Conservation (phyloP, 2,329 filamentous ascomycete species). For the Penicillium sp. region DNA sequence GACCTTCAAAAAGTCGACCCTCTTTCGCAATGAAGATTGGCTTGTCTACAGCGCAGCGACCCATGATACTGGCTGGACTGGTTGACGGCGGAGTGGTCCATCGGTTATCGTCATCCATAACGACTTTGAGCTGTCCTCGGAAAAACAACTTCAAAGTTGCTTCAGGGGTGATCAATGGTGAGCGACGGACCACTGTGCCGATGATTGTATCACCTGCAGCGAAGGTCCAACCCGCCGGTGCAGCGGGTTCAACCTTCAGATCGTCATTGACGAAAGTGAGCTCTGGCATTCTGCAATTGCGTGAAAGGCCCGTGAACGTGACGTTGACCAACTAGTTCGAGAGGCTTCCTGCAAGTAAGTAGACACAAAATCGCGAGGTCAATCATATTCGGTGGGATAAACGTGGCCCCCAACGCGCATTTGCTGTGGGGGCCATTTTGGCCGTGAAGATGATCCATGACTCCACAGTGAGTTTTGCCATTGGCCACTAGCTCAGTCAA, state of each 20-base stretch:
- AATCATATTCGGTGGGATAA: background rate
- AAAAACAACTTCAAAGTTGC: constrained; percentile 6
- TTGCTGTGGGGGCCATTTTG: background rate
- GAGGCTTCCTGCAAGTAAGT: too few relatives aligned
- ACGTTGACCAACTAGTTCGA: too few relatives aligned
- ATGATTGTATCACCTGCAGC: constrained; percentile 8
- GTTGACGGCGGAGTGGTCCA: background rate
- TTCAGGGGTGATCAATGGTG: background rate
- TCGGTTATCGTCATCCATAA: background rate
- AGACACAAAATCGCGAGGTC: background rate
- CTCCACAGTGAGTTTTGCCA: too few relatives aligned
- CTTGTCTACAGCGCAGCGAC: background rate
- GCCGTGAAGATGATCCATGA: too few relatives aligned
- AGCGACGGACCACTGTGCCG: constrained; percentile 7
- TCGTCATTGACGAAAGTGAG: background rate
- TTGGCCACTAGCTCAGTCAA: too few relatives aligned
- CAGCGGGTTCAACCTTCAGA: background rate
- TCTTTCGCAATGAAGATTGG: constrained; percentile 4
- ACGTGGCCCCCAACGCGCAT: background rate
- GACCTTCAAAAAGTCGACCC: constrained; percentile 2
- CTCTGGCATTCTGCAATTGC: background rate
- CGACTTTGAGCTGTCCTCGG: constrained; percentile 3
- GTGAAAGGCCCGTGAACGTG: background rate
- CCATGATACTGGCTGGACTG: background rate
- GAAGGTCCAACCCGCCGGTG: constrained; percentile 8